These are phyloP conservation scores for Pestalotiopsis sp. DNA, from an alignment of 2,329 filamentous ascomycete genomes.

Conservation along the genomic window DNA sequence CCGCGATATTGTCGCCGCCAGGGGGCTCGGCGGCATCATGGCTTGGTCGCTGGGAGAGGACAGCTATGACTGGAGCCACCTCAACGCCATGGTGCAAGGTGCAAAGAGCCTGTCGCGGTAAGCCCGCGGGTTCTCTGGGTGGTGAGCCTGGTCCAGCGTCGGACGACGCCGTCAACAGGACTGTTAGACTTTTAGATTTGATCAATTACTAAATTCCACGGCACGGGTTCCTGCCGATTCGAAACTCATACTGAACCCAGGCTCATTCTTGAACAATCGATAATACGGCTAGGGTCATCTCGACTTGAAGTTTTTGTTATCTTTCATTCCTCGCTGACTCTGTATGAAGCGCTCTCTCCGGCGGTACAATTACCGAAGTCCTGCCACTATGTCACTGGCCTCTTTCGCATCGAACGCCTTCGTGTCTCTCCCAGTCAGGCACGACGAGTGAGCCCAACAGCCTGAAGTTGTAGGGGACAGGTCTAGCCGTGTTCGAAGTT, in stretches of 20 bases:
- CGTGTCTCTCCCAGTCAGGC: constrained; percentile 26
- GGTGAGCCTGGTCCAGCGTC: neutral
- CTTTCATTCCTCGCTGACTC: too few relatives aligned
- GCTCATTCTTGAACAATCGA: neutral
- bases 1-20: constrained; percentile 54
- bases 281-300: too few relatives aligned
- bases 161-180: neutral
- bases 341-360: neutral
- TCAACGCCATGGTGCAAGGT: constrained; percentile 23
- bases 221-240: neutral
- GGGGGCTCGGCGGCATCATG: constrained; percentile 69
- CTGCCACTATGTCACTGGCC: constrained; percentile 23
- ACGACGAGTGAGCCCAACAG: constrained; percentile 53
- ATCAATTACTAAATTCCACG: too few relatives aligned
- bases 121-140: too few relatives aligned
- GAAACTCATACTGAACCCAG: neutral
- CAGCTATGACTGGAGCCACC: constrained; percentile 41
- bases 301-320: too few relatives aligned
- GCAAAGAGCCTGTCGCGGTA: neutral
- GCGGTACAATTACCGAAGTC: neutral
- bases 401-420: constrained; percentile 29
- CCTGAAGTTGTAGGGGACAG: constrained; percentile 25
- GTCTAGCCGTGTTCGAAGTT: constrained; percentile 24
- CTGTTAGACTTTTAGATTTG: neutral
- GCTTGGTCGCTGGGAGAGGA: constrained; percentile 77